phyloP scores from a whole-genome alignment of 2,329 filamentous ascomycete genomes.

The Fusarium nelsonii region DNA sequence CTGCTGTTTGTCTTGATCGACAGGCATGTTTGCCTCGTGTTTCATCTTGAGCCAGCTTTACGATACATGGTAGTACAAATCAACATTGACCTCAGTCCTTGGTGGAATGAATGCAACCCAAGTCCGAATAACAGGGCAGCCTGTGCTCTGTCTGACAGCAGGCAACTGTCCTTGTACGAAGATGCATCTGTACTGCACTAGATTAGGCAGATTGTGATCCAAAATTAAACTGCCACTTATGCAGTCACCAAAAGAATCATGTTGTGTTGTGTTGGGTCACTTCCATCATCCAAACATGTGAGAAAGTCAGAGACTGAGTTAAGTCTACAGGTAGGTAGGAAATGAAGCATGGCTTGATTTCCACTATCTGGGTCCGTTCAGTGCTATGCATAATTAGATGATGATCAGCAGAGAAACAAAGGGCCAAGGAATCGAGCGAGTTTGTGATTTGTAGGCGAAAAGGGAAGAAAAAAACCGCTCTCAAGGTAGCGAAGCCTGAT shows the following conservation, averaged over 20 bases:
- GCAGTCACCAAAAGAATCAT: slow-evolving; percentile 19
- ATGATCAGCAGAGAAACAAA: slow-evolving; percentile 44
- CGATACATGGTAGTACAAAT: slow-evolving; percentile 16
- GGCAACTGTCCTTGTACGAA: slow-evolving; percentile 14
- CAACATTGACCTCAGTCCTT: slow-evolving; percentile 10
- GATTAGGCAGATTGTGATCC: slow-evolving; percentile 18
- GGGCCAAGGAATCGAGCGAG: slow-evolving; percentile 25
- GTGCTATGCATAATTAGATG: slow-evolving; percentile 37
- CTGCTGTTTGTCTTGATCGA: not conserved
- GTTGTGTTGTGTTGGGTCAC: not conserved
- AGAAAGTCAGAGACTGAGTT: not conserved
- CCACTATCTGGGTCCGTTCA: slow-evolving; percentile 18
- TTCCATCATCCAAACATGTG: not conserved
- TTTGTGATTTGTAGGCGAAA: slow-evolving; percentile 22
- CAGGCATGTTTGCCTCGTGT: slow-evolving; percentile 4
- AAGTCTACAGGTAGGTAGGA: not conserved
- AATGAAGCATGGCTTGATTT: slow-evolving; percentile 24
- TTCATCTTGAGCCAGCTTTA: slow-evolving; percentile 24
- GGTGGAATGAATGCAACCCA: slow-evolving; percentile 8
- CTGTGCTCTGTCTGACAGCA: not conserved
- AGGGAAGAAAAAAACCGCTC: slow-evolving; percentile 1
- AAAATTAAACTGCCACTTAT: slow-evolving; percentile 34
- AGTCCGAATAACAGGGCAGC: not conserved
- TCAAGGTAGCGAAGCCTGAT: slow-evolving; percentile 11
- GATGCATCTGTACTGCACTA: slow-evolving; percentile 8